phyloP scores from a whole-genome alignment of 805 yeast species.

The Myxozyma vanderwaltii region DNA sequence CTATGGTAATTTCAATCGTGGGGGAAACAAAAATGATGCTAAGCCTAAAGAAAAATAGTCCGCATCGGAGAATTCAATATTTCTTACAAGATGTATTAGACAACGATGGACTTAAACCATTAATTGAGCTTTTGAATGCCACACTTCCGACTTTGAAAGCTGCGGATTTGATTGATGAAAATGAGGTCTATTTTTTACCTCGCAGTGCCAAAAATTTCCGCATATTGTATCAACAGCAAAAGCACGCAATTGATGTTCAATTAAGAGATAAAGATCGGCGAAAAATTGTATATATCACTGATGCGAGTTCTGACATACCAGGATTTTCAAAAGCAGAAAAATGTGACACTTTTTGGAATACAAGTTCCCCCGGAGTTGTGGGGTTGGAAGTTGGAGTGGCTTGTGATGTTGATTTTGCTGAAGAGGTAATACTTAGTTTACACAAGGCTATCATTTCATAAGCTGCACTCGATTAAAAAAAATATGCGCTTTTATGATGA shows the following conservation, averaged over 20 bases:
- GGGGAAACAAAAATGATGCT: constrained; percentile 25
- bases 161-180: constrained; percentile 27
- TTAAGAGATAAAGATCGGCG: constrained; percentile 11
- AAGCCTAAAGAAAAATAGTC: constrained; percentile 34
- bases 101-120: constrained; percentile 36
- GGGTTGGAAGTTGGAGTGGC: constrained; percentile 27
- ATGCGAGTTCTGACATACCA: constrained; percentile 2
- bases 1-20: constrained; percentile 21
- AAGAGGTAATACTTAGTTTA: constrained; percentile 16
- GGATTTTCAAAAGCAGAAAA: constrained; percentile 6
- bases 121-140: constrained; percentile 37
- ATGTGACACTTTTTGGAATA: constrained; percentile 20
- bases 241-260: constrained; percentile 19
- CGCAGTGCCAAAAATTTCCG: constrained; percentile 29
- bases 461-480: too few species aligned
- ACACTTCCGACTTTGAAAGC: constrained; percentile 39
- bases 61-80: constrained; percentile 38
- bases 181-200: constrained; percentile 24
- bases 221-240: constrained; percentile 10
- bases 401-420: constrained; percentile 20
- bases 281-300: constrained; percentile 23
- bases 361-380: constrained; percentile 7
- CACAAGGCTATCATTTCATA: constrained; percentile 16
- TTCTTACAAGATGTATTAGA: constrained; percentile 38
- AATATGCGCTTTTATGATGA: too few species aligned